These are phyloP conservation scores for Aspergillus novoparasiticus DNA, from an alignment of 2,329 filamentous ascomycete genomes.

Conservation along the genomic window DNA sequence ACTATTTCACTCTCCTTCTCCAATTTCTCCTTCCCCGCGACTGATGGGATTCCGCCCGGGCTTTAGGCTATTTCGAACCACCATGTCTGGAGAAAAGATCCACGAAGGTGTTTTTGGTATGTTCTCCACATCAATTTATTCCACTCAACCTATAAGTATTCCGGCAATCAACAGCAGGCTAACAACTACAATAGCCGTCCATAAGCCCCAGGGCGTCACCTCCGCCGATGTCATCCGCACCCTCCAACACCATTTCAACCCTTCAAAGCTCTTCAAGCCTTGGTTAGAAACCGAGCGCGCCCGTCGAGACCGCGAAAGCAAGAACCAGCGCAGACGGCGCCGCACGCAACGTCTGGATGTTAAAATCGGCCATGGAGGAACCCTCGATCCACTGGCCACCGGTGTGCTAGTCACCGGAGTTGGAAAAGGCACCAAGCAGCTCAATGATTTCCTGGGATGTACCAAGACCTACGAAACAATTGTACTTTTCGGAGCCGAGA, in stretches of 20 bases:
- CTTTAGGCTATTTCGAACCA: slow-evolving; percentile 35
- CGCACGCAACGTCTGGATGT: slow-evolving; percentile 68
- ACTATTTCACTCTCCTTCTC: slow-evolving; percentile 4
- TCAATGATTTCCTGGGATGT: slow-evolving; percentile 78
- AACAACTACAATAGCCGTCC: slow-evolving; percentile 66
- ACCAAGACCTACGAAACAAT: slow-evolving; percentile 92
- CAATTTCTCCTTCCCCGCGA: slow-evolving; percentile 14
- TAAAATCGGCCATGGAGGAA: slow-evolving; percentile 96
- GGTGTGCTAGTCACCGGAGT: slow-evolving; percentile 89
- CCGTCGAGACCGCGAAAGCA: slow-evolving; percentile 59
- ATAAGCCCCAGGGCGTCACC: slow-evolving; percentile 84
- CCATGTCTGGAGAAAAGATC: slow-evolving; percentile 51
- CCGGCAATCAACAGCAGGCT: neutral
- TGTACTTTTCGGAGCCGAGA: slow-evolving; percentile 86
- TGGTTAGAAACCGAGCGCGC: slow-evolving; percentile 68
- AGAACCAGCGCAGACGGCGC: slow-evolving; percentile 63
- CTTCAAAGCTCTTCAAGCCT: slow-evolving; percentile 76
- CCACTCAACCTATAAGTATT: neutral
- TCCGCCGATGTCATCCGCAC: slow-evolving; percentile 91
- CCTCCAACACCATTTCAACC: slow-evolving; percentile 80
- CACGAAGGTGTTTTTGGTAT: slow-evolving; percentile 55
- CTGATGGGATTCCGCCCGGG: slow-evolving; percentile 35
- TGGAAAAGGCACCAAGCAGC: slow-evolving; percentile 81
- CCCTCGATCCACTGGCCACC: slow-evolving; percentile 89
- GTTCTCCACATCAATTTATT: neutral